Evolutionary conservation across 345 rosid species (phyloP).

Genomic region (Capsella bursapastoris): DNA sequence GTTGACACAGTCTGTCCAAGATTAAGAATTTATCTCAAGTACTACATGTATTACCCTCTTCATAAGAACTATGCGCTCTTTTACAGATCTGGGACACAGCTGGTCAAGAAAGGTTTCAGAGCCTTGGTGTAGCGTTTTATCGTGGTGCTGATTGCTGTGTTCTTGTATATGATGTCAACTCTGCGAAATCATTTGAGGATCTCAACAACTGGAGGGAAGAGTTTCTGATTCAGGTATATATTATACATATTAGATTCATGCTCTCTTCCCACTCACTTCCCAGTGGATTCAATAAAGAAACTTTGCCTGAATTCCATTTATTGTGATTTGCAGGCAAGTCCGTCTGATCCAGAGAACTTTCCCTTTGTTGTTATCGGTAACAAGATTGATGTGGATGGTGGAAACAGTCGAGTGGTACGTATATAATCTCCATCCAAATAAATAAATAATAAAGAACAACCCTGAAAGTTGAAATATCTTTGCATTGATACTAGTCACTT

Average conservation of each 20-base stretch:
- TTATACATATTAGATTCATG: background rate
- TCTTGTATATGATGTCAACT: slow-evolving; percentile 89
- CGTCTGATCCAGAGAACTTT: slow-evolving; percentile 88
- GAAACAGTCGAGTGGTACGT: slow-evolving; percentile 88
- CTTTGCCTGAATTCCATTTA: background rate
- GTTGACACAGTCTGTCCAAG: slow-evolving; percentile 1
- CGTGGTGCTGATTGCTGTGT: slow-evolving; percentile 97
- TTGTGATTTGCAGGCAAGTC: slow-evolving; percentile 66
- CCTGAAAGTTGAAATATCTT: background rate
- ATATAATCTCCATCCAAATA: slow-evolving; percentile 14
- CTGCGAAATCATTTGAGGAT: slow-evolving; percentile 78
- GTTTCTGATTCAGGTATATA: slow-evolving; percentile 77
- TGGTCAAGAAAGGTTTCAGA: slow-evolving; percentile 93
- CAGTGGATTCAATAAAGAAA: background rate
- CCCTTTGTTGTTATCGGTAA: slow-evolving; percentile 91
- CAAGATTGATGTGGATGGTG: slow-evolving; percentile 85
- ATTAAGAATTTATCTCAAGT: background rate
- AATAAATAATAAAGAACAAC: background rate
- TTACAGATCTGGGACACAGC: slow-evolving; percentile 93
- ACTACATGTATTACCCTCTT: background rate
- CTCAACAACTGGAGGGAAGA: slow-evolving; percentile 96
- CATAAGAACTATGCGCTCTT: too few relatives aligned
- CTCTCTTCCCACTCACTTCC: background rate
- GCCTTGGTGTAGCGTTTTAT: slow-evolving; percentile 89
- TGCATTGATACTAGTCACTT: background rate